These are phyloP conservation scores for Begonia peltatifolia DNA, from an alignment of 306 rosid genomes.

Conservation along the genomic window DNA sequence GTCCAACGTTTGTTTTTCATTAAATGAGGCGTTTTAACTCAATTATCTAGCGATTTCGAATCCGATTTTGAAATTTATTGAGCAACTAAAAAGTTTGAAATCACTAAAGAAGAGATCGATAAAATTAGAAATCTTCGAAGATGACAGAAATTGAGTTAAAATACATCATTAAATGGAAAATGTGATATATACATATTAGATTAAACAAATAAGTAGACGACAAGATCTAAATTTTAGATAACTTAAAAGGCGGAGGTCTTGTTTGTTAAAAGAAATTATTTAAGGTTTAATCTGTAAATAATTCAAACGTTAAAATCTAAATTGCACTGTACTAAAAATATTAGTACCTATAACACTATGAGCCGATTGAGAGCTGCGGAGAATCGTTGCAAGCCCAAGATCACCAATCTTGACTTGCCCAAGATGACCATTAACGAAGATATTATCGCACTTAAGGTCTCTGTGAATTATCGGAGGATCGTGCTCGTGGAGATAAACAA, in stretches of 20 bases:
- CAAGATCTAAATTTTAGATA: no score
- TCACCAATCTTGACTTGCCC: constrained; percentile 92
- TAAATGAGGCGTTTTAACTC: neutral
- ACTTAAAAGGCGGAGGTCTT: no score
- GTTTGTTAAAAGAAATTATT: no score
- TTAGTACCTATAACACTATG: constrained; percentile 78
- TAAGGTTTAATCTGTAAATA: no score
- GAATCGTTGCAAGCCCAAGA: constrained; percentile 74
- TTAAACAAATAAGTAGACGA: no score
- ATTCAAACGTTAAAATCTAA: no score
- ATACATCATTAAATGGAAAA: no score
- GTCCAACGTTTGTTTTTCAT: no score
- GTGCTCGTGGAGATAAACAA: constrained; percentile 59
- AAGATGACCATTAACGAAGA: constrained; percentile 87
- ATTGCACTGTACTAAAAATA: neutral
- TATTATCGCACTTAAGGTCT: constrained; percentile 84
- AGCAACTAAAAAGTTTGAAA: no score
- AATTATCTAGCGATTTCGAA: neutral
- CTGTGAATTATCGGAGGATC: constrained; percentile 84
- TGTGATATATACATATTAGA: no score
- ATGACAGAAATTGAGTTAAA: neutral
- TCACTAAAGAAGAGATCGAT: neutral
- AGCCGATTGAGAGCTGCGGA: constrained; percentile 54
- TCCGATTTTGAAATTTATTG: no score
- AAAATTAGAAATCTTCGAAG: neutral